These are phyloP conservation scores for Serpula lacrymans DNA, from an alignment of 768 basidiomycete species.

Conservation along the genomic window DNA sequence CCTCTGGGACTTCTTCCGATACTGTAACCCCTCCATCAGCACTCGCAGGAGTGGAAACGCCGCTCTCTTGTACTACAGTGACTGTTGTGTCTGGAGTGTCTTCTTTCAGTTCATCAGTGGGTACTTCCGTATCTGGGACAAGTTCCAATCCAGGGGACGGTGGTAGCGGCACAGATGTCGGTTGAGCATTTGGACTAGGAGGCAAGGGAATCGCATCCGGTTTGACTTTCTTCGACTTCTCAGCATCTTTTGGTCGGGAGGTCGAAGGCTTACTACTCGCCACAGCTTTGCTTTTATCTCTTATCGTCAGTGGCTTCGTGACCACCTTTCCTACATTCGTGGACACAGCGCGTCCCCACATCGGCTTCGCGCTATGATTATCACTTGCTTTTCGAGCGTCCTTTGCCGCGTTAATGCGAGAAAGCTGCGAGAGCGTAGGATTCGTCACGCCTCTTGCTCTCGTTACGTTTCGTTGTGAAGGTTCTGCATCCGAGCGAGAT, in stretches of 20 bases:
- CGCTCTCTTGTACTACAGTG: constrained; percentile 2
- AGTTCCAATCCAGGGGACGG: constrained; percentile 6
- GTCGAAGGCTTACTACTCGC: constrained; percentile 5
- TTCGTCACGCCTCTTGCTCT: neutral
- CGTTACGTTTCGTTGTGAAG: neutral
- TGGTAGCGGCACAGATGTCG: constrained; percentile 8
- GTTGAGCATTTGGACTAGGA: constrained; percentile 4
- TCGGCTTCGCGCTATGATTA: constrained; percentile 1
- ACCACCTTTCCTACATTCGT: neutral
- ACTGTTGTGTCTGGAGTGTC: constrained; percentile 2
- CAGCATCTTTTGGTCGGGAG: neutral
- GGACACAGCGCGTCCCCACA: constrained; percentile 5
- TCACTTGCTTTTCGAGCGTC: neutral
- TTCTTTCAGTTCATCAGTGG: neutral
- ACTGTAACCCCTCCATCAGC: neutral
- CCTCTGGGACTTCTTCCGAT: neutral
- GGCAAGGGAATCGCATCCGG: constrained; percentile 7
- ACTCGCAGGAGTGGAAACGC: neutral
- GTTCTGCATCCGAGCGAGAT: neutral
- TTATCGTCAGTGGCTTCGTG: neutral
- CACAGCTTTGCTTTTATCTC: neutral
- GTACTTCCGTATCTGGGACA: neutral
- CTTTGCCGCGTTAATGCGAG: neutral
- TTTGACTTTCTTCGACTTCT: neutral
- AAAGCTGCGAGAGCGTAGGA: neutral